Evolutionary conservation across 352 stramenopile species (phyloP).

Genomic region (Ochromonadaceae sp.): DNA sequence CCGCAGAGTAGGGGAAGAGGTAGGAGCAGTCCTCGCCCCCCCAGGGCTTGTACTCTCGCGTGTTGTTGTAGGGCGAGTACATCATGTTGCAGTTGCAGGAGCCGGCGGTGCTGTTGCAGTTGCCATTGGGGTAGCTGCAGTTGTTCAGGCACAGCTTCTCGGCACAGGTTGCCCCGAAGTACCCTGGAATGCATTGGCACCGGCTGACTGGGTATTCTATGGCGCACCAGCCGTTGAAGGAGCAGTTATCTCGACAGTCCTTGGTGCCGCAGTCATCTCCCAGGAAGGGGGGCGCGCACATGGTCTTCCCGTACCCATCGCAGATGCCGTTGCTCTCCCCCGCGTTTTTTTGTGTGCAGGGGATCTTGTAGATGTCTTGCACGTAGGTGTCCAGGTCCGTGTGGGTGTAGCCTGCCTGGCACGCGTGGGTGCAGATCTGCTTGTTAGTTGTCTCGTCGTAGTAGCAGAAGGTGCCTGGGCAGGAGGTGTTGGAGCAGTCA

Average conservation of each 20-base stretch:
- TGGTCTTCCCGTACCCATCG: slow-evolving; percentile 84
- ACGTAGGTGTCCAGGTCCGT: slow-evolving; percentile 65
- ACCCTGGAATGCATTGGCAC: slow-evolving; percentile 84
- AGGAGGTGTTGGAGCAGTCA: slow-evolving; percentile 86
- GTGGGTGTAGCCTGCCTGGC: slow-evolving; percentile 51
- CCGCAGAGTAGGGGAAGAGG: slow-evolving; percentile 34
- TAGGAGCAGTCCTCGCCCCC: slow-evolving; percentile 44
- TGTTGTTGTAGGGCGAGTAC: slow-evolving; percentile 86
- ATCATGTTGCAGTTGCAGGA: slow-evolving; percentile 72
- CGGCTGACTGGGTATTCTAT: slow-evolving; percentile 84
- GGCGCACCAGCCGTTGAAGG: slow-evolving; percentile 75
- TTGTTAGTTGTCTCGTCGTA: slow-evolving; percentile 56
- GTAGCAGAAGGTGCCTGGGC: slow-evolving; percentile 73
- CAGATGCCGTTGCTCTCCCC: slow-evolving; percentile 83
- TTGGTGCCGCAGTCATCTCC: slow-evolving; percentile 75
- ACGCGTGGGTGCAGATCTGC: slow-evolving; percentile 82
- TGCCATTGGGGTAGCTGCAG: slow-evolving; percentile 84
- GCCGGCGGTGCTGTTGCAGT: slow-evolving; percentile 62
- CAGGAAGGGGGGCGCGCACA: slow-evolving; percentile 81
- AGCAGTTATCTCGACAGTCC: slow-evolving; percentile 71
- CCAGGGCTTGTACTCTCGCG: slow-evolving; percentile 34
- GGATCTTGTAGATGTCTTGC: slow-evolving; percentile 64
- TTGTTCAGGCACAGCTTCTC: slow-evolving; percentile 80
- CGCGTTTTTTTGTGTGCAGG: slow-evolving; percentile 53
- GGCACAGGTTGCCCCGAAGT: slow-evolving; percentile 81